Evolutionary conservation across 1,284 basidiomycete species (phyloP), one percentile per base, ranked within the genome.

Genomic region (Ceratobasidium sp.): DNA sequence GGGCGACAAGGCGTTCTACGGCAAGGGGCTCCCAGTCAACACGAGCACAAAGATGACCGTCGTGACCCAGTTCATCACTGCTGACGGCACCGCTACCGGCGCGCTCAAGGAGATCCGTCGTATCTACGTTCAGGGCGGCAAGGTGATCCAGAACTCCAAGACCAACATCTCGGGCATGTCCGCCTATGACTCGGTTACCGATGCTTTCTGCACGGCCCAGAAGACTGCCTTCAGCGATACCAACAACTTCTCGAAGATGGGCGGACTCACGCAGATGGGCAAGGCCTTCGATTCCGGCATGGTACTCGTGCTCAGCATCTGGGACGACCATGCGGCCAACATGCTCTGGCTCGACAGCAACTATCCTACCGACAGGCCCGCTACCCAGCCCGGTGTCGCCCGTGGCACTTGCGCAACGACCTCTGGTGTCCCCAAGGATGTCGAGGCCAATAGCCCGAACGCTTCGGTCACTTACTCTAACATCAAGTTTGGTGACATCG

Each of bases 281-380:
- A 78, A 80, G 63, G 81, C 84, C 11, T 79, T 87, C 77, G 78
- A 79, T 23, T 74, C 78, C 50, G 87, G 87, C 71, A 85, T 88
- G 83, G 87, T 87, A 14, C 80, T 89, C 41, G 86, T 85, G 67
- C 78, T 89, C 78, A 83, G 81, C 76, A 77, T 88, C 75, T 87
- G 87, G 87, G 86, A 88, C 76, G 87, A 88, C 81, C 82, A 87
- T 76, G 81, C 81, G 44, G 86, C 82, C 74, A 80, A 84, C 77
- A 88, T 88, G 87, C 83, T 87, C 78, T 88, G 87, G 87, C 85
- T 88, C 79, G 87, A 89, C 81, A 82, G 81, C 77, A 81, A 78
- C 82, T 88, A 87, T 81, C 87, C 87, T 57, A 81, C 82, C 74
- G 78, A 78, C 77, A 80, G 79, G 28, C 78, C 81, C 76, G 77